Evolutionary conservation across 495 filamentous ascomycete genomes (phyloP).

Genomic region (Glarea lozoyensis): DNA sequence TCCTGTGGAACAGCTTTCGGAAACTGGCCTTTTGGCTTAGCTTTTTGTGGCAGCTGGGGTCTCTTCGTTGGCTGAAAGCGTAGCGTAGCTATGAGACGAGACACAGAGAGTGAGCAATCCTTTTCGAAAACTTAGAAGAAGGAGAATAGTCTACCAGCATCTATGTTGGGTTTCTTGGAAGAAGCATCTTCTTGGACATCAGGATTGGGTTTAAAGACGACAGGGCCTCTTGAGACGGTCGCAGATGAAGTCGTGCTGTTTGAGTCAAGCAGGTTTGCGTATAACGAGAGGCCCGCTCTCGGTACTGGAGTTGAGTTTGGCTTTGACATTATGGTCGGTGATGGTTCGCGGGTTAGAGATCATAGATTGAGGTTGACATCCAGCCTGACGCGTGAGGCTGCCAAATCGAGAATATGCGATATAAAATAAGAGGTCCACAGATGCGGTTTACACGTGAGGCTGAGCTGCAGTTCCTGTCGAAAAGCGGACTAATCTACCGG

Average conservation of each 20-base stretch:
- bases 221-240: slow-evolving; percentile 68
- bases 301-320: slow-evolving; percentile 7
- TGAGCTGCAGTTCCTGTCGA: too few species aligned
- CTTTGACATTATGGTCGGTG: too few species aligned
- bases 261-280: slow-evolving; percentile 45
- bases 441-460: too few species aligned
- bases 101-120: slow-evolving; percentile 38
- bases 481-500: too few species aligned
- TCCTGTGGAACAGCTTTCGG: slow-evolving; percentile 28
- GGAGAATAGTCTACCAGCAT: slow-evolving; percentile 54
- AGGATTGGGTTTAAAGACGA: slow-evolving; percentile 57
- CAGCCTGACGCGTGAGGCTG: slow-evolving; percentile 10
- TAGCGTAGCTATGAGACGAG: slow-evolving; percentile 48
- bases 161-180: slow-evolving; percentile 59
- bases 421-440: too few species aligned
- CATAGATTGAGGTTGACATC: too few species aligned
- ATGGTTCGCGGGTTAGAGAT: too few species aligned
- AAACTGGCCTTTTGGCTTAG: slow-evolving; percentile 50
- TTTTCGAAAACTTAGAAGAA: slow-evolving; percentile 11
- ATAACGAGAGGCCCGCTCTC: slow-evolving; percentile 38
- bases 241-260: slow-evolving; percentile 32
- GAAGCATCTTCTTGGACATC: slow-evolving; percentile 46
- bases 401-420: too few species aligned
- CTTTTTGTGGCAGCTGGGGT: slow-evolving; percentile 65
- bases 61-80: slow-evolving; percentile 81